Evolutionary conservation across 2,329 filamentous ascomycete genomes (phyloP), one percentile per base, ranked within the genome.

Genomic region (Trichoderma cornu-damae): DNA sequence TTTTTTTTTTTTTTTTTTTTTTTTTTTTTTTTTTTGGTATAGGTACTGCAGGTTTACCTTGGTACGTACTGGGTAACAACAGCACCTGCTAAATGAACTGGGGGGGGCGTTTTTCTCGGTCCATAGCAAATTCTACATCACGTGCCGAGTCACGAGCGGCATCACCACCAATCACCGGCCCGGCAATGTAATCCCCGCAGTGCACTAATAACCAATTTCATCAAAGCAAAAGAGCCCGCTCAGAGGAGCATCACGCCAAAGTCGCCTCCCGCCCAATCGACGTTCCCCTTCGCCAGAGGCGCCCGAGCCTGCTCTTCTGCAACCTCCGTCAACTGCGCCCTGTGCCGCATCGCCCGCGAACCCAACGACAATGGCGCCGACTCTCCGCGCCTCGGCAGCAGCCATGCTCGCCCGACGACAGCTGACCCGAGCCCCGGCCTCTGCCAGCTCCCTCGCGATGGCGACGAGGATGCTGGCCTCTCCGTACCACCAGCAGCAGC

Each of bases 171-270:
- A 75, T 75, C 70, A 74, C 43, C 48, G 52, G 60, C 61, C 67
- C 22, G 67, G 64, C 65, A 69, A 69, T 75, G 73, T 75, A 73
- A 75, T 75, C 72, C n/a, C 66, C 65, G 69, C 68, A 61, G 65
- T 66, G 64, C 63, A 56, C 56, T 55, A 57, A 22, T n/a, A n/a
- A 37, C 37, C 37, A 32, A n/a, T n/a, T 38, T 58, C 40, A 44
- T n/a, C 51, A 18, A 52, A 44, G 48, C 50, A 44, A 53, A 47
- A 51, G 37, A 48, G 49, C 50, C 50, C 28, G n/a, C n/a, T 44
- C 57, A 54, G 51, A 60, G 59, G 57, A 57, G 46, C 61, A 63
- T 56, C 58, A 57, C 66, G 66, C 65, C 63, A 62, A 63, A 63
- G 65, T 63, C 62, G 60, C 51, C 60, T 60, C 61, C 60, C 46